phyloP scores from a whole-genome alignment of 2,329 filamentous ascomycete species.

The Colletotrichum horii region DNA sequence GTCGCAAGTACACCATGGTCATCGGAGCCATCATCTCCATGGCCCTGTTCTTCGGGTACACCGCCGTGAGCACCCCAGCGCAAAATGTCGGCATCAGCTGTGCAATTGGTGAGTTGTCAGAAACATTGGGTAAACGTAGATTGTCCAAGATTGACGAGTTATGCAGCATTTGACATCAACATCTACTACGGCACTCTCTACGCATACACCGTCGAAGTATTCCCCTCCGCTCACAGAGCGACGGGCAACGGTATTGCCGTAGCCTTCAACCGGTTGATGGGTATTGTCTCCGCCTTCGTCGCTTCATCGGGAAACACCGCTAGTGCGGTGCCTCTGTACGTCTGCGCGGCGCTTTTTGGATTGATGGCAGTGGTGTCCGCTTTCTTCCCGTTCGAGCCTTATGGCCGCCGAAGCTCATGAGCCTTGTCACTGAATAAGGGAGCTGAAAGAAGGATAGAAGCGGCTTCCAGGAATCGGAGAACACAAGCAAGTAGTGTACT shows the following conservation, averaged over 20 bases:
- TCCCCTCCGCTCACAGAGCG: conserved; percentile 73
- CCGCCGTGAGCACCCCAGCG: conserved; percentile 63
- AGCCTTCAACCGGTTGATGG: conserved; percentile 75
- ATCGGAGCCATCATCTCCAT: conserved; percentile 71
- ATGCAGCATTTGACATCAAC: conserved; percentile 68
- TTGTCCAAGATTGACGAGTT: background rate
- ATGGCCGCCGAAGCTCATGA: conserved; percentile 57
- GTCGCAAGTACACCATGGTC: conserved; percentile 68
- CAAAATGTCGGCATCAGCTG: conserved; percentile 74
- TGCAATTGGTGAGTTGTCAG: conserved; percentile 40
- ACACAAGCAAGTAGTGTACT: background rate
- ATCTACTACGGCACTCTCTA: conserved; percentile 75
- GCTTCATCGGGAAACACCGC: conserved; percentile 65
- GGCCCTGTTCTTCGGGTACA: conserved; percentile 79
- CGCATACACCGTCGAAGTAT: conserved; percentile 66
- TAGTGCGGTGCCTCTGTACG: conserved; percentile 70
- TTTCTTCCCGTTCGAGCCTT: conserved; percentile 71
- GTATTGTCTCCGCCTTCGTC: conserved; percentile 73
- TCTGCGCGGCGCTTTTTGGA: conserved; percentile 70
- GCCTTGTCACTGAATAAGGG: background rate
- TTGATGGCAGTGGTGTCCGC: conserved; percentile 63
- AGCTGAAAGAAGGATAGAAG: background rate
- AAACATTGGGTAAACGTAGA: background rate
- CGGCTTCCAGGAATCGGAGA: background rate
- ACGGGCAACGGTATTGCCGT: conserved; percentile 79